Percentiles rank a stretch among this genome's conserved stretches.
These are phyloP conservation scores for Penicillium oxalicum DNA, from an alignment of 2,329 filamentous ascomycete genomes.

Conservation along the genomic window DNA sequence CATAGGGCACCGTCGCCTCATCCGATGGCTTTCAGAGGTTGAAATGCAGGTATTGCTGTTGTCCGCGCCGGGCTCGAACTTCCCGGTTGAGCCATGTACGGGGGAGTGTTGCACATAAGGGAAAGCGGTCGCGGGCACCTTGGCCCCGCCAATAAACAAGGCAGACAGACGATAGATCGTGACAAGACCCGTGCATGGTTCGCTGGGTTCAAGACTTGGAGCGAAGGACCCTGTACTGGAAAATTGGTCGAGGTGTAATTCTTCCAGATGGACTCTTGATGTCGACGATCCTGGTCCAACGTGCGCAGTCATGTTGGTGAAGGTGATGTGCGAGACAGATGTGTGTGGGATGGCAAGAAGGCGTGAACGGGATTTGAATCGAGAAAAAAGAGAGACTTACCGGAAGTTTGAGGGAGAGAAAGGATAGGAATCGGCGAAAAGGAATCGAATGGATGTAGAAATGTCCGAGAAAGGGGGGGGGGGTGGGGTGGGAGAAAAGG, in stretches of 20 bases:
- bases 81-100: conserved; percentile 10
- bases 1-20: background rate
- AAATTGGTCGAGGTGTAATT: background rate
- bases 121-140: conserved; percentile 20
- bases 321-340: conserved; percentile 1
- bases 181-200: too few relatives aligned
- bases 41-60: conserved; percentile 8
- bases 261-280: background rate
- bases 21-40: background rate
- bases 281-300: background rate
- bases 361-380: conserved; percentile 6
- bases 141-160: conserved; percentile 19
- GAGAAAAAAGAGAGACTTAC: conserved; percentile 18
- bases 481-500: conserved; percentile 15
- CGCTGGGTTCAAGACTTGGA: too few relatives aligned
- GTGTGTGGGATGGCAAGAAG: conserved; percentile 14
- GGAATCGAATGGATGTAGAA: conserved; percentile 11
- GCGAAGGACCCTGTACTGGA: conserved; percentile 3
- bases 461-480: background rate
- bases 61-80: conserved; percentile 6
- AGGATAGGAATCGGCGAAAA: conserved; percentile 11
- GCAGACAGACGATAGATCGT: background rate
- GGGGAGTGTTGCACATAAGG: conserved; percentile 9
- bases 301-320: background rate
- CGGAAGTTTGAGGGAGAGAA: conserved; percentile 17